Evolutionary conservation across 2,329 filamentous ascomycete genomes (phyloP).

Genomic region (Cladosporium phlei): DNA sequence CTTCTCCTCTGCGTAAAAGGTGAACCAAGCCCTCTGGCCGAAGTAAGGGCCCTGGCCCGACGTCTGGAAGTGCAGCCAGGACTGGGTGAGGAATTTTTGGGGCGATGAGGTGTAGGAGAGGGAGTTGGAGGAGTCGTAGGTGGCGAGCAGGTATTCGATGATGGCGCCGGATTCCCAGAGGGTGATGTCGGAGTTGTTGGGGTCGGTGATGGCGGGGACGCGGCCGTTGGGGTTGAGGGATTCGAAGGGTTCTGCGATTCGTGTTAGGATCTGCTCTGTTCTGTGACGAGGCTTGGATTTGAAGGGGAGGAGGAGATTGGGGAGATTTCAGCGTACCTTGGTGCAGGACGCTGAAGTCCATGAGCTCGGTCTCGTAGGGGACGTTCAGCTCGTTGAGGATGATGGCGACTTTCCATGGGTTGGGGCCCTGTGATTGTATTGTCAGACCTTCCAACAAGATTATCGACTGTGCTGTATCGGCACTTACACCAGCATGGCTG

Average conservation of each 20-base stretch:
- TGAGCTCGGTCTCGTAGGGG: slow-evolving; percentile 35
- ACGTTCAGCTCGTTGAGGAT: slow-evolving; percentile 42
- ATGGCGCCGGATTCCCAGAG: slow-evolving; percentile 35
- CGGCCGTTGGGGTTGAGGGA: slow-evolving; percentile 40
- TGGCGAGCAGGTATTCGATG: slow-evolving; percentile 29
- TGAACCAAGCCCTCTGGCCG: slow-evolving; percentile 45
- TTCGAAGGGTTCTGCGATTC: slow-evolving; percentile 30
- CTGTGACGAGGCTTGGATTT: too few species aligned
- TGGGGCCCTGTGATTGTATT: slow-evolving; percentile 29
- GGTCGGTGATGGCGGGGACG: slow-evolving; percentile 44
- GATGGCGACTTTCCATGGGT: slow-evolving; percentile 43
- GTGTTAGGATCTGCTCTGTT: slow-evolving; percentile 15
- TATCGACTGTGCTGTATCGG: not conserved
- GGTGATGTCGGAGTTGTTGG: slow-evolving; percentile 41
- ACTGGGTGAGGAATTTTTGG: slow-evolving; percentile 25
- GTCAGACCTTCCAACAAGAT: not conserved
- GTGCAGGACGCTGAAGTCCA: slow-evolving; percentile 39
- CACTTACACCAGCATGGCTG: slow-evolving; percentile 22
- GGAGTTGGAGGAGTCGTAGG: slow-evolving; percentile 31
- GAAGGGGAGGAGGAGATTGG: too few species aligned
- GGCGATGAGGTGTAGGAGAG: slow-evolving; percentile 24
- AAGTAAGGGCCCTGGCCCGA: slow-evolving; percentile 35
- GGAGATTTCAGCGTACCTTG: slow-evolving; percentile 2
- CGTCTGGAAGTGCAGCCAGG: slow-evolving; percentile 34
- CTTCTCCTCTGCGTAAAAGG: slow-evolving; percentile 39